Evolutionary conservation across 805 yeast species (phyloP).

Genomic region (Starmerella bombi): DNA sequence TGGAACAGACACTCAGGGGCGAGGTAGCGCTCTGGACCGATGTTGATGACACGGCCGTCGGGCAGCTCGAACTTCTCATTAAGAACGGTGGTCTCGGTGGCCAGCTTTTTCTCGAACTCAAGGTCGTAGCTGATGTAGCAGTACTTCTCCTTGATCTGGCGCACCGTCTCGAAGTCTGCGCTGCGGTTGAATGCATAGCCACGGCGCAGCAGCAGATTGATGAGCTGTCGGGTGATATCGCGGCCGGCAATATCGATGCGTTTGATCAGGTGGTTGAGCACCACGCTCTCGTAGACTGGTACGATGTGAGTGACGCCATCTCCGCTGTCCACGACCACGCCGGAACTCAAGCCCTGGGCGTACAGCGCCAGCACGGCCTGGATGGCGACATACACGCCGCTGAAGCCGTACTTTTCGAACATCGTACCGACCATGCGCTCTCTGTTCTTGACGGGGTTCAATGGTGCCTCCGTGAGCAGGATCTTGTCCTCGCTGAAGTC

Average conservation of each 20-base stretch:
- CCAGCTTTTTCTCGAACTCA: conserved; percentile 71
- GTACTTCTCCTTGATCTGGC: conserved; percentile 91
- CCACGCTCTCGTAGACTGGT: conserved; percentile 94
- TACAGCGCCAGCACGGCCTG: conserved; percentile 97
- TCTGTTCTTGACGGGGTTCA: conserved; percentile 86
- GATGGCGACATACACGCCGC: conserved; percentile 89
- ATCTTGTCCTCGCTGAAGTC: conserved; percentile 65
- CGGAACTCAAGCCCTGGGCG: conserved; percentile 92
- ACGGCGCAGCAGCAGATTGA: conserved; percentile 78
- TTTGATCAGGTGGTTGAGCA: conserved; percentile 82
- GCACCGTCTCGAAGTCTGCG: conserved; percentile 96
- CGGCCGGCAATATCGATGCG: conserved; percentile 96
- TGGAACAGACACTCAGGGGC: conserved; percentile 97
- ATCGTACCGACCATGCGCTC: conserved; percentile 84
- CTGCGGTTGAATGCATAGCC: conserved; percentile 98
- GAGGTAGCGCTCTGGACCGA: conserved; percentile 90
- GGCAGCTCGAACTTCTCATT: conserved; percentile 89
- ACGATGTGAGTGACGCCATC: conserved; percentile 98
- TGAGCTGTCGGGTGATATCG: conserved; percentile 92
- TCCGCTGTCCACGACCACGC: conserved; percentile 97
- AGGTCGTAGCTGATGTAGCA: conserved; percentile 93
- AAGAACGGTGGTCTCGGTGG: conserved; percentile 89
- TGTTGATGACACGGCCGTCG: conserved; percentile 86
- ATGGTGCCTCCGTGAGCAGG: conserved; percentile 90
- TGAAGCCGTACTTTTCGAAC: conserved; percentile 82